Evolutionary conservation across 768 basidiomycete genomes (phyloP).

Genomic region (Lentinula lateritia): DNA sequence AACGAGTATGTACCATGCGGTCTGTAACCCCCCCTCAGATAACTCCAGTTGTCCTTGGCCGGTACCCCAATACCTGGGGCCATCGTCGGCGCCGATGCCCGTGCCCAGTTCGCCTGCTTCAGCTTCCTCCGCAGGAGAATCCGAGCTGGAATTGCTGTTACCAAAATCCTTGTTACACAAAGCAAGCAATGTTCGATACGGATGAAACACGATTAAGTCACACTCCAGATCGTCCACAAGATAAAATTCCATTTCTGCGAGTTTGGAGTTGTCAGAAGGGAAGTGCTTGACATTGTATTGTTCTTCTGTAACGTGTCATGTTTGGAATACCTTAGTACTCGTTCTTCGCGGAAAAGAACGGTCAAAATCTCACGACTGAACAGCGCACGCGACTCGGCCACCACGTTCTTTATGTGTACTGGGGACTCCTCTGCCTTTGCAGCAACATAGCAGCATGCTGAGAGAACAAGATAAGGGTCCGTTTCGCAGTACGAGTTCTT

Average conservation of each 20-base stretch:
- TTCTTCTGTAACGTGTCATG: constrained; percentile 34
- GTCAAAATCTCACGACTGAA: constrained; percentile 56
- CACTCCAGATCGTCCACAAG: constrained; percentile 95
- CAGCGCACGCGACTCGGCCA: constrained; percentile 72
- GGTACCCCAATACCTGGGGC: constrained; percentile 72
- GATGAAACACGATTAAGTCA: constrained; percentile 90
- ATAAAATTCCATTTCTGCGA: constrained; percentile 99
- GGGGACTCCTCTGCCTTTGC: constrained; percentile 97
- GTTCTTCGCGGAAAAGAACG: background rate
- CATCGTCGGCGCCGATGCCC: constrained; percentile 42
- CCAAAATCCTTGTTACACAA: constrained; percentile 62
- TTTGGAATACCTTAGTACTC: background rate
- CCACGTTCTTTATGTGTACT: constrained; percentile 88
- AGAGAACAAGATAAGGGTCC: constrained; percentile 88
- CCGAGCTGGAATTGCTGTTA: constrained; percentile 7
- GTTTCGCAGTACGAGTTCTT: constrained; percentile 96
- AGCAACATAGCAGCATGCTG: constrained; percentile 93
- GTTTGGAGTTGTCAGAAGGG: constrained; percentile 79
- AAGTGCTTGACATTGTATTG: constrained; percentile 77
- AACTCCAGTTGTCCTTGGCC: constrained; percentile 77
- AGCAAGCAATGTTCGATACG: constrained; percentile 82
- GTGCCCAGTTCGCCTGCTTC: constrained; percentile 56
- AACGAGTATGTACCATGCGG: constrained; percentile 72
- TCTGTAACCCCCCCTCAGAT: constrained; percentile 73
- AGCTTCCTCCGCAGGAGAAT: constrained; percentile 19